These are phyloP conservation scores for Carnegiea gigantea DNA, from an alignment of 179 eudicot species.

Conservation along the genomic window DNA sequence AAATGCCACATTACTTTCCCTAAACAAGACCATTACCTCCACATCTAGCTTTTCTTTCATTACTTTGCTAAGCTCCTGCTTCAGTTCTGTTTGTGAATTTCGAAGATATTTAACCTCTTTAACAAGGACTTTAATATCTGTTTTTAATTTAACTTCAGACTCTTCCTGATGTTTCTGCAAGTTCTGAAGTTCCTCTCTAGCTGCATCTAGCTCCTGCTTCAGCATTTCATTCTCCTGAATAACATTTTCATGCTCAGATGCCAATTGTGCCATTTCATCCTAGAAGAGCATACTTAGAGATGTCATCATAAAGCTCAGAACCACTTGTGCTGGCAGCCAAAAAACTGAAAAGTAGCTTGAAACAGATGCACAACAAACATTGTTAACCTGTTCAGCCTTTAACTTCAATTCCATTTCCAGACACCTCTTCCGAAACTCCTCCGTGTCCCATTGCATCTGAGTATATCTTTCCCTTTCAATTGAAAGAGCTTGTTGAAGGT, in stretches of 20 bases:
- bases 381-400: constrained; percentile 63
- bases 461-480: constrained; percentile 72
- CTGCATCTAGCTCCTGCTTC: constrained; percentile 56
- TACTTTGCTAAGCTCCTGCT: constrained; percentile 70
- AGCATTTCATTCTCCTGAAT: constrained; percentile 60
- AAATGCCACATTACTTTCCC: not conserved
- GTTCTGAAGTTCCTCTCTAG: constrained; percentile 54
- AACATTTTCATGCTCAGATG: constrained; percentile 37
- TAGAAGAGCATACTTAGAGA: constrained; percentile 26
- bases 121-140: constrained; percentile 76
- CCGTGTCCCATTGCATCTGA: constrained; percentile 91
- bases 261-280: constrained; percentile 50
- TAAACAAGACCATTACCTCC: constrained; percentile 52
- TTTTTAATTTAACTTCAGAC: constrained; percentile 67
- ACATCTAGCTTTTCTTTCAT: constrained; percentile 56
- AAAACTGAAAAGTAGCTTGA: not conserved
- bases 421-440: constrained; percentile 69
- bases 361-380: not conserved
- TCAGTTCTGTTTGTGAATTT: constrained; percentile 67
- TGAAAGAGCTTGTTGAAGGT: constrained; percentile 70
- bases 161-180: constrained; percentile 63
- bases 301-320: constrained; percentile 5
- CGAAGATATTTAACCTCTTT: constrained; percentile 85
- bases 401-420: constrained; percentile 72
- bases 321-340: not conserved